Evolutionary conservation across 2,329 filamentous ascomycete species (phyloP).

Genomic region (Aspergillus candidus): DNA sequence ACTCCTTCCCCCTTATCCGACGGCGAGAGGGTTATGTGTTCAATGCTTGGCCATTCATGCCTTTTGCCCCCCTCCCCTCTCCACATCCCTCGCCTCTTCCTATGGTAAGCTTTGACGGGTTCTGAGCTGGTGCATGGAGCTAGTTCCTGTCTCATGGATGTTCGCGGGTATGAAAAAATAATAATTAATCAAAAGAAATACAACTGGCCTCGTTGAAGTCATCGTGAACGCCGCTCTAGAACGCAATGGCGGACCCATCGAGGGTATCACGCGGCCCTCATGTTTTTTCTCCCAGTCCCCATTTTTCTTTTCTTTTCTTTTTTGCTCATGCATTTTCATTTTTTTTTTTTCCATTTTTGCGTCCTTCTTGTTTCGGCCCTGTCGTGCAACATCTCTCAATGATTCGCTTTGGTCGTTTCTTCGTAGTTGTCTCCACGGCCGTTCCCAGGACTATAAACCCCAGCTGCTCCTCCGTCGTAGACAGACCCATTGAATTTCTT

Average conservation of each 20-base stretch:
- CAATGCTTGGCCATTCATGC: constrained; percentile 4
- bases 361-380: constrained; percentile 6
- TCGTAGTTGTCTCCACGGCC: neutral
- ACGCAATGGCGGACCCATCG: constrained; percentile 10
- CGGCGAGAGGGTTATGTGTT: constrained; percentile 1
- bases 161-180: constrained; percentile 6
- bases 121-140: constrained; percentile 6
- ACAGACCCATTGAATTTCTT: neutral
- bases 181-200: too few relatives aligned
- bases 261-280: constrained; percentile 21
- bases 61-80: constrained; percentile 2
- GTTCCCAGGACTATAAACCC: constrained; percentile 18
- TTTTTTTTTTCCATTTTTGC: neutral
- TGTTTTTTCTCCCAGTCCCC: constrained; percentile 14
- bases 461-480: constrained; percentile 2
- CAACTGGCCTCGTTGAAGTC: constrained; percentile 15
- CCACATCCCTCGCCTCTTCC: neutral
- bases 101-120: constrained; percentile 14
- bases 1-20: constrained; percentile 1
- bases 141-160: constrained; percentile 19
- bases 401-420: neutral
- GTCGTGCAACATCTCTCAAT: constrained; percentile 3
- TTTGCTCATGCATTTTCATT: neutral
- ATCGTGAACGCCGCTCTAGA: constrained; percentile 22
- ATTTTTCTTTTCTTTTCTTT: neutral